Evolutionary conservation across 768 basidiomycete genomes (phyloP).

Genomic region (Lactifluus hygrophoroides): DNA sequence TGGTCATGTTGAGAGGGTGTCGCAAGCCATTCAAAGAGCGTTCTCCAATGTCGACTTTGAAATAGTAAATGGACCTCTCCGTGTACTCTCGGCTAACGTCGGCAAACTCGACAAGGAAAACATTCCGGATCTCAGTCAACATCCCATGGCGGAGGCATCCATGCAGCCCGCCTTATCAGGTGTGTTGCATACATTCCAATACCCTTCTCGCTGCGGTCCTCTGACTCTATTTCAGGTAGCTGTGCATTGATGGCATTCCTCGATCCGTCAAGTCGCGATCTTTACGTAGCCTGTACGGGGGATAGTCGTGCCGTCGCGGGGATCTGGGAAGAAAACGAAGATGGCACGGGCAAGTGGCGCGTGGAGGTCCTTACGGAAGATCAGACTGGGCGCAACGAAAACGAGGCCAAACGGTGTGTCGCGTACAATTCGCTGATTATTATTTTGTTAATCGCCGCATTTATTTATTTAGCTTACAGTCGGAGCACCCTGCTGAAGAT

Average conservation of each 20-base stretch:
- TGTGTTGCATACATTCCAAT: constrained; percentile 22
- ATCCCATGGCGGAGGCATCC: constrained; percentile 60
- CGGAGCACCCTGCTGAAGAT: constrained; percentile 67
- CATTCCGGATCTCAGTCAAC: constrained; percentile 58
- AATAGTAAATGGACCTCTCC: constrained; percentile 69
- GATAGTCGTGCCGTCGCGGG: constrained; percentile 96
- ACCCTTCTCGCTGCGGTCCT: not conserved
- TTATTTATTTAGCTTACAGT: constrained; percentile 53
- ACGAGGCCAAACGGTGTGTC: constrained; percentile 70
- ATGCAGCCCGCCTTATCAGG: constrained; percentile 81
- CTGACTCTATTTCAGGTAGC: constrained; percentile 46
- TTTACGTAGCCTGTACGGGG: constrained; percentile 89
- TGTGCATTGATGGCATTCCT: constrained; percentile 86
- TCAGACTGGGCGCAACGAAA: constrained; percentile 87
- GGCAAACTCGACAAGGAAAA: constrained; percentile 40
- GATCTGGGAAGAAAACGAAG: constrained; percentile 63
- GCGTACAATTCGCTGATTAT: not conserved
- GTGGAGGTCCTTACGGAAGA: constrained; percentile 94
- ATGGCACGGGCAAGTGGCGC: constrained; percentile 72
- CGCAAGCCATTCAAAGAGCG: constrained; percentile 62
- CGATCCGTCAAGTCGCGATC: constrained; percentile 70
- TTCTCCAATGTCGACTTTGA: constrained; percentile 82
- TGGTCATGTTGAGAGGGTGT: constrained; percentile 45
- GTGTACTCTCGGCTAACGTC: constrained; percentile 52
- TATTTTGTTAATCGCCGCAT: not conserved